Conservation (phyloP, 352 stramenopile species). For the Phytophthora boehmeriae region DNA sequence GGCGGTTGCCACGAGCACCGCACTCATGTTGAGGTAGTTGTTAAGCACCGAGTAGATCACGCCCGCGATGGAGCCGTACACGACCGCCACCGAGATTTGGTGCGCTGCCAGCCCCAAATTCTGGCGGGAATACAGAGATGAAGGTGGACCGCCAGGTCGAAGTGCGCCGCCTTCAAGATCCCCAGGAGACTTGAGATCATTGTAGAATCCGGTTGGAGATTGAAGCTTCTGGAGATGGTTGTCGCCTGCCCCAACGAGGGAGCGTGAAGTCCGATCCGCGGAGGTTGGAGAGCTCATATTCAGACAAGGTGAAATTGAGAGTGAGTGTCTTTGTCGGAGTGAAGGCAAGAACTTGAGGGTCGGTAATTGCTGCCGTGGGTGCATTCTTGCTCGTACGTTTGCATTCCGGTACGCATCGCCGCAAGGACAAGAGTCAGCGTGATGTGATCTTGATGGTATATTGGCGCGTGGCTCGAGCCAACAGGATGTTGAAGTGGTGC, state of each 20-base stretch:
- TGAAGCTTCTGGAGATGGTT: constrained; percentile 12
- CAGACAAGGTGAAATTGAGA: constrained; percentile 11
- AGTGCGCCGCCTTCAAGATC: constrained; percentile 36
- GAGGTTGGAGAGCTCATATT: constrained; percentile 17
- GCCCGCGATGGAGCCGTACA: constrained; percentile 40
- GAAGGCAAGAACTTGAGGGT: too few relatives aligned
- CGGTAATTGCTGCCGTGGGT: too few relatives aligned
- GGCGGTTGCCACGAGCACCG: constrained; percentile 38
- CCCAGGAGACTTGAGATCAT: constrained; percentile 22
- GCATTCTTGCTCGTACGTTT: too few relatives aligned
- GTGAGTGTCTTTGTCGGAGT: constrained; percentile 1
- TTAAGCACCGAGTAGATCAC: constrained; percentile 58
- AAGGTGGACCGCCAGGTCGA: constrained; percentile 35
- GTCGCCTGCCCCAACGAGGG: constrained; percentile 5
- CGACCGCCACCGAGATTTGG: constrained; percentile 37
- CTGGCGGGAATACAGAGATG: constrained; percentile 35
- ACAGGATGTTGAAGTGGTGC: constrained; percentile 1
- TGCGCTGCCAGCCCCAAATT: constrained; percentile 48
- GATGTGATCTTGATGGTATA: background rate
- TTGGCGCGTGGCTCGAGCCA: constrained; percentile 19
- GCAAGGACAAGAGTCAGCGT: constrained; percentile 1
- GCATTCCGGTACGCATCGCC: too few relatives aligned
- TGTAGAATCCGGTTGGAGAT: constrained; percentile 21
- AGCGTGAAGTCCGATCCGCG: constrained; percentile 10
- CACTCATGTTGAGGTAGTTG: constrained; percentile 61